These are phyloP conservation scores for Babesia caballi DNA, from an alignment of 169 alveolate genomes.

Conservation along the genomic window DNA sequence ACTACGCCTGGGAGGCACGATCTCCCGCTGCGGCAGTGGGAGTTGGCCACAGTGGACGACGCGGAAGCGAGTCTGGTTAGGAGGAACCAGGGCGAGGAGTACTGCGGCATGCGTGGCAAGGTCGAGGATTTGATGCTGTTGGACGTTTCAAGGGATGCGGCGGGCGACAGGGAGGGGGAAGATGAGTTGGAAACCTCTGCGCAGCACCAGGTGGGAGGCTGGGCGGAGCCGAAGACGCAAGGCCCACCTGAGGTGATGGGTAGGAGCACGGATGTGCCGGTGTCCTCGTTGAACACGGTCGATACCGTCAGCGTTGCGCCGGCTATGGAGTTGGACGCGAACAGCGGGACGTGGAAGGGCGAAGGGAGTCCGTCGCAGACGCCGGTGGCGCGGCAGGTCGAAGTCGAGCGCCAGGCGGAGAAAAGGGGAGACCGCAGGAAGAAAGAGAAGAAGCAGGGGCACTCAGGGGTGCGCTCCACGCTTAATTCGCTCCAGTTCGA, in stretches of 20 bases:
- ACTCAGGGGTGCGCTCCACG: not conserved
- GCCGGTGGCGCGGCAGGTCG: not conserved
- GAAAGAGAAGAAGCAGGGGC: slow-evolving; percentile 5
- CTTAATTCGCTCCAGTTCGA: slow-evolving; percentile 26
- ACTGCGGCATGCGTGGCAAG: too few relatives aligned
- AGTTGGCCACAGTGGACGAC: not conserved
- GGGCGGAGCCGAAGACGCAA: too few relatives aligned
- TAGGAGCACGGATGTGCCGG: too few relatives aligned
- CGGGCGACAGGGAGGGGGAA: too few relatives aligned
- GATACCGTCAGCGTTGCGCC: too few relatives aligned
- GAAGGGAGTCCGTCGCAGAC: not conserved
- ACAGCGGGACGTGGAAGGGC: not conserved
- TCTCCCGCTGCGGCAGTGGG: slow-evolving; percentile 3
- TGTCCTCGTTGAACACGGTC: too few relatives aligned
- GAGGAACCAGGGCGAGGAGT: not conserved
- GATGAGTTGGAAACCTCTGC: too few relatives aligned
- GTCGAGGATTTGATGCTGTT: too few relatives aligned
- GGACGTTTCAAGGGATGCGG: too few relatives aligned
- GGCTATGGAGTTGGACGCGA: not conserved
- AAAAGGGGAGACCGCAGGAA: not conserved
- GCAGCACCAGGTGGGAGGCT: too few relatives aligned
- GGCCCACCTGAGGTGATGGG: too few relatives aligned
- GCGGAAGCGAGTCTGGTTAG: not conserved
- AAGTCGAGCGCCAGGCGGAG: not conserved
- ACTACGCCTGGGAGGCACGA: not conserved